Evolutionary conservation across 441 rosid genomes (phyloP), one percentile per base, ranked within the genome.

Genomic region (Sinapis alba): DNA sequence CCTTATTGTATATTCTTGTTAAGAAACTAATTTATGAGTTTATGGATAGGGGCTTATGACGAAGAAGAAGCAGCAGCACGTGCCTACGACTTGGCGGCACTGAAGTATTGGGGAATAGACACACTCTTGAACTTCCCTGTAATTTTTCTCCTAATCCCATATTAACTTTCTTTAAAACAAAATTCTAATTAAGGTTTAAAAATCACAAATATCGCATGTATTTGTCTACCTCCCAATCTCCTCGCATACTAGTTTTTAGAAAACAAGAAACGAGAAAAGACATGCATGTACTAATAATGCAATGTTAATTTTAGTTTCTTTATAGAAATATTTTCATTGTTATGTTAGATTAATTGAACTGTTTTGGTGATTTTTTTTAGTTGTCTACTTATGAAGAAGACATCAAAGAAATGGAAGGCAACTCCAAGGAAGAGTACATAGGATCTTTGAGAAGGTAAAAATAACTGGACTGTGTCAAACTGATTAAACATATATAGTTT

Each of bases 71-170:
- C 96, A 7, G 99, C 97, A 2, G 96, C 98, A 72, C 98, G 84
- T 83, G 93, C 98, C 20, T 92, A 92, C 72, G 99, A 95, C 83
- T 84, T 95, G 79, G 98, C 98, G 6, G 99, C 99, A 81, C 82
- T 95, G 79, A 95, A 92, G 71, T 95, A 92, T 19, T 95, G 97
- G 99, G 98, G 99, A 65, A 87, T 36, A 3, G 92, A 89, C 19
- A 89, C 98, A 26, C 87, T 87, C 65, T 94, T 95, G 47, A 92
- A 95, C 74, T 92, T 92, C 79, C 91, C 93, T 58, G 98, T 95
- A 86, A 59, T 34, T 38, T 54, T 56, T 26, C 69, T 64, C 65
- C 58, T 7, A 63, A 78, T 53, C 24, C 65, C 24, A n/a, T 30
- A 0, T 9, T 8, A 2, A 32, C 7, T 36, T 47, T 60, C 16